These are phyloP conservation scores for Oehlia diaphana DNA, from an alignment of 192 early-diverging fungal species.

Conservation along the genomic window DNA sequence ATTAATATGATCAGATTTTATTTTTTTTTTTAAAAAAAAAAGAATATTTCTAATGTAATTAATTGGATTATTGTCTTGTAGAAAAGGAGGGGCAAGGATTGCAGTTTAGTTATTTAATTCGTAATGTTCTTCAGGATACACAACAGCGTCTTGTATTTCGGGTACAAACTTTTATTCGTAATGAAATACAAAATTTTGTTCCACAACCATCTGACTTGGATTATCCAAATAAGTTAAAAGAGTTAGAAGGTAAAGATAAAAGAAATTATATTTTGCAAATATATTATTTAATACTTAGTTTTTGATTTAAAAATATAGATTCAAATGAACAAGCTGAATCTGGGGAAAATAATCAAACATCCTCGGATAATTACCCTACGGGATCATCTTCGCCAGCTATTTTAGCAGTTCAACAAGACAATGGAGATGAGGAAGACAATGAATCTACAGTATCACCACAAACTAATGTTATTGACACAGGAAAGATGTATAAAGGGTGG, in stretches of 20 bases:
- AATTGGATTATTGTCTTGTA: not conserved
- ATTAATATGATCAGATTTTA: not conserved
- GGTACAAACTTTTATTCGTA: constrained; percentile 75
- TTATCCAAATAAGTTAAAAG: constrained; percentile 40
- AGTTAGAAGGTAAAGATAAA: not conserved
- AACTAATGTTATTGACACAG: constrained; percentile 38
- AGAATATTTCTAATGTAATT: constrained; percentile 23
- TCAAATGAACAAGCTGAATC: not conserved
- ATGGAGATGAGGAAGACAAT: constrained; percentile 17
- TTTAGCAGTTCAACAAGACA: constrained; percentile 19
- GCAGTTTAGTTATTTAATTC: constrained; percentile 68
- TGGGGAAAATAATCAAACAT: not conserved
- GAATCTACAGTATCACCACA: constrained; percentile 31
- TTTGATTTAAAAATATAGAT: not conserved
- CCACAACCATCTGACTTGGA: constrained; percentile 70
- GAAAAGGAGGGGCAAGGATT: constrained; percentile 53
- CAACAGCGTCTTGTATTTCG: constrained; percentile 89
- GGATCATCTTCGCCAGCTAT: constrained; percentile 2
- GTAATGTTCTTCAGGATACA: constrained; percentile 83
- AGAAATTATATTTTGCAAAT: not conserved
- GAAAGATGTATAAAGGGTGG: constrained; percentile 59
- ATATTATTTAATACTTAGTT: not conserved
- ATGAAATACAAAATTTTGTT: constrained; percentile 75
- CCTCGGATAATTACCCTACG: not conserved
- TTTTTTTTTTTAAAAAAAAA: constrained; percentile 31